Evolutionary conservation across 208 protist genomes (phyloP), one percentile per base, ranked within the genome.

Genomic region (Acanthamoeba royreba): DNA sequence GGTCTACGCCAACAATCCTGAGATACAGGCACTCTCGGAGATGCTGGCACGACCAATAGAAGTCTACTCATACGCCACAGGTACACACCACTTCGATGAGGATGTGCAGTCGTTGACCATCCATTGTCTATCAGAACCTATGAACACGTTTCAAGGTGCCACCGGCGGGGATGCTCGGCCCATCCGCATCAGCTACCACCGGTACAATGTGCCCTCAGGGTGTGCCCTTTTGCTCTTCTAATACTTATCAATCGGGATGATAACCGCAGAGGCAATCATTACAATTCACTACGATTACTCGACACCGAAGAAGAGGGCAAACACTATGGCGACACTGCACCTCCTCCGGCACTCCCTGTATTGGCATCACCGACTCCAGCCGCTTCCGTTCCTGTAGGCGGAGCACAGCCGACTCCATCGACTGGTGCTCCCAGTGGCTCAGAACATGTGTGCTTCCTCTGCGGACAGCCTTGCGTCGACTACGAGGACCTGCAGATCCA

Each of bases 11-110:
- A 97, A 97, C 25, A 86, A 95, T n/a, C 58, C 94, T 15, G 96
- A 97, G 53, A 95, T 97, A 42, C 96, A 97, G 93, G 95, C 95
- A 0, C 33, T 97, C 43, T 58, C 92, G 7, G 96, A 97, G 45
- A 28, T 96, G n/a, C 96, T 94, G 45, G 94, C 92, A 46, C 49
- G 96, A 52, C 96, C 96, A 2, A 89, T 97, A 25, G 94, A 96
- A 47, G 86, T 97, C 4, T 96, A 96, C 42, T 83, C 79, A 17
- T 94, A 94, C 38, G 28, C 43, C 15, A 5, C 25, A 13, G 93
- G 93, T n/a, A n/a, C n/a, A n/a, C n/a, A n/a, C n/a, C n/a, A n/a
- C n/a, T 93, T 31, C 0, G 38, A 28, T 74, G 17, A 4, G 1
- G 22, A 35, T n/a, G 22, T 28, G 25, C 33, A 17, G n/a, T n/a